Evolutionary conservation across 257 asterid genomes (phyloP), one percentile per base, ranked within the genome.

Genomic region (Apocynum venetum): DNA sequence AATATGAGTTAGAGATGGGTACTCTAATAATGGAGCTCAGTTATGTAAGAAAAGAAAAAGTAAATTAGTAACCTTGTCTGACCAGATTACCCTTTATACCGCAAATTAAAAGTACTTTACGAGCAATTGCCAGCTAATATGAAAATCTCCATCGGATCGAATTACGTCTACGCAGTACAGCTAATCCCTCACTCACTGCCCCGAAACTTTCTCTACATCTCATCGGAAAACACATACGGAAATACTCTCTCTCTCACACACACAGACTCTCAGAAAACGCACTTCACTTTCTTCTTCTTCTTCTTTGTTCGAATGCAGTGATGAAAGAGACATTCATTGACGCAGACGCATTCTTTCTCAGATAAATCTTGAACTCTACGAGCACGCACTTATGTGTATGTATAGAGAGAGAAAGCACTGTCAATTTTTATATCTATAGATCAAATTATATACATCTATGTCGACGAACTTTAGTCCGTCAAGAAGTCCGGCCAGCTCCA

Each of bases 401-500:
- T 57, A n/a, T 57, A 75, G 38, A 49, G 41, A 67, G 49, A 66
- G 51, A 15, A 66, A 38, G 44, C 17, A 6, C 20, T 38, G 35
- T 43, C 15, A 1, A 15, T 53, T 31, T 69, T 51, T 25, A 73
- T 56, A 46, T 38, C 51, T 52, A 75, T 71, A 67, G 10, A 38
- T 36, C 7, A 46, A 46, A 46, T 8, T 53, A 67, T 52, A 68
- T 43, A 69, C 31, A 12, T 52, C n/a, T 31, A 89, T 90, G 97
- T 79, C 96, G 80, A 69, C 87, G 81, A 84, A 80, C 79, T 92
- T 25, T 60, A 76, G 95, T 87, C 93, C 97, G 20, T 83, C 97
- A 46, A 88, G 99, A 80, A 89, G 86, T 78, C 88, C 95, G 36
- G 95, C 85, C 80, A 88, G 89, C 88, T 85, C 91, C 47, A 83